These are phyloP conservation scores for Spergularia azorica DNA, from an alignment of 179 eudicot genomes.

Conservation along the genomic window DNA sequence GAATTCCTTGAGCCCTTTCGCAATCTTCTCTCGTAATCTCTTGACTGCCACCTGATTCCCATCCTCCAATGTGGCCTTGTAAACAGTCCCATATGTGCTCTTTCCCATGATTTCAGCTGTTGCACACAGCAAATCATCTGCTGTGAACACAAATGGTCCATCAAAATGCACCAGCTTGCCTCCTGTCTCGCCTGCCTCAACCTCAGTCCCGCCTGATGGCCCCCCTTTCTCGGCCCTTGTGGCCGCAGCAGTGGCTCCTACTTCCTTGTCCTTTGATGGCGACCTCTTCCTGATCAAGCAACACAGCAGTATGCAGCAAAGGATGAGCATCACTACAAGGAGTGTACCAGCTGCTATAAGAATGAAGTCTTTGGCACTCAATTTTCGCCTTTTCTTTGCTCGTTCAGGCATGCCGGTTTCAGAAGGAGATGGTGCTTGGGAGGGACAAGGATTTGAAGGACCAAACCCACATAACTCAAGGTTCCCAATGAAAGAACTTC, in stretches of 20 bases:
- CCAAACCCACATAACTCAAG: slow-evolving; percentile 74
- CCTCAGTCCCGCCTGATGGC: slow-evolving; percentile 39
- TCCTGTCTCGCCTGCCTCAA: slow-evolving; percentile 65
- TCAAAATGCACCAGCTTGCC: slow-evolving; percentile 94
- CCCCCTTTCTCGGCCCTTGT: slow-evolving; percentile 37
- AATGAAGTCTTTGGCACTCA: slow-evolving; percentile 68
- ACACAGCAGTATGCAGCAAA: slow-evolving; percentile 71
- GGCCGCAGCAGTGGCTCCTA: slow-evolving; percentile 21
- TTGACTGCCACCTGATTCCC: slow-evolving; percentile 90
- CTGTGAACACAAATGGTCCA: slow-evolving; percentile 82
- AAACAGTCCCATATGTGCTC: slow-evolving; percentile 85
- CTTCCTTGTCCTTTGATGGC: slow-evolving; percentile 36
- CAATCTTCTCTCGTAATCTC: slow-evolving; percentile 84
- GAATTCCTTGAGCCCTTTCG: slow-evolving; percentile 80
- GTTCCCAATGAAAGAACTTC: slow-evolving; percentile 76
- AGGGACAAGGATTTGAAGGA: slow-evolving; percentile 52
- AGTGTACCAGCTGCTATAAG: slow-evolving; percentile 83
- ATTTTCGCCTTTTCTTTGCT: slow-evolving; percentile 30
- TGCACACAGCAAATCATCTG: slow-evolving; percentile 90
- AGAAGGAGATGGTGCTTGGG: slow-evolving; percentile 44
- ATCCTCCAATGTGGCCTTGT: slow-evolving; percentile 92
- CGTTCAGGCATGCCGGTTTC: background rate
- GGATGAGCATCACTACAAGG: slow-evolving; percentile 52
- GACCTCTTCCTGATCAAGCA: slow-evolving; percentile 66
- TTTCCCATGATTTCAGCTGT: slow-evolving; percentile 98